Evolutionary conservation across 2,329 filamentous ascomycete species (phyloP), one percentile per base, ranked within the genome.

Genomic region (Sporothrix protearum): DNA sequence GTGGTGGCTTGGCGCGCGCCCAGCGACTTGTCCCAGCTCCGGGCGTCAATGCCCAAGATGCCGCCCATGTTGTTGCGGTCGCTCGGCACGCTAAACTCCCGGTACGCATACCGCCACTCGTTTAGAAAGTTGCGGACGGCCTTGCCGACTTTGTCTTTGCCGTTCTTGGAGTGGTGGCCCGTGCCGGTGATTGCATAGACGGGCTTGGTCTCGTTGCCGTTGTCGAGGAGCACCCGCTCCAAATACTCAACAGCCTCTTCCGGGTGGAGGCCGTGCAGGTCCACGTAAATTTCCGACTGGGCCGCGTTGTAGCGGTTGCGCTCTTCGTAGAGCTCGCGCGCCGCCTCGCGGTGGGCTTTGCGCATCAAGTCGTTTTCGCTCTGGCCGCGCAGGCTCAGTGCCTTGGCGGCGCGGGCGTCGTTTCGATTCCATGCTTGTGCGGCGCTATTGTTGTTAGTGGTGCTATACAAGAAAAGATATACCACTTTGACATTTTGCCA

Each of bases 391-490:
- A 98, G 88, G 77, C 93, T 97, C 67, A 98, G 87, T 42, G 95
- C 95, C 83, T 98, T 98, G 73, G 96, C 96, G 22, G 96, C 95
- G 74, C 96, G 91, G 53, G 96, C 95, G 80, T 99, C 96, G 77
- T 97, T 98, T 72, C 96, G 92, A 79, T 98, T 97, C 95, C 96
- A 99, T 28, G 96, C 96, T 85, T 98, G 95, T 9, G 95, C 95
- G 75, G 96, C 96, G 80, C 94, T 63, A 10, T 0, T 12, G 6
- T 16, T 25, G 33, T 63, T 8, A 63, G 59, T 42, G 10, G 10
- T 4, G 10, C 10, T 22, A 8, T 1, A 9, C 2, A 10, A 53
- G 8, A 10, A 12, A 10, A 22, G 8, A 22, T n/a, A n/a, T n/a
- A n/a, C n/a, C n/a, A n/a, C n/a, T n/a, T n/a, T n/a, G n/a, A n/a